Base-by-base conservation (phyloP, 306 rosid genomes). In the Acacia crassicarpa region DNA sequence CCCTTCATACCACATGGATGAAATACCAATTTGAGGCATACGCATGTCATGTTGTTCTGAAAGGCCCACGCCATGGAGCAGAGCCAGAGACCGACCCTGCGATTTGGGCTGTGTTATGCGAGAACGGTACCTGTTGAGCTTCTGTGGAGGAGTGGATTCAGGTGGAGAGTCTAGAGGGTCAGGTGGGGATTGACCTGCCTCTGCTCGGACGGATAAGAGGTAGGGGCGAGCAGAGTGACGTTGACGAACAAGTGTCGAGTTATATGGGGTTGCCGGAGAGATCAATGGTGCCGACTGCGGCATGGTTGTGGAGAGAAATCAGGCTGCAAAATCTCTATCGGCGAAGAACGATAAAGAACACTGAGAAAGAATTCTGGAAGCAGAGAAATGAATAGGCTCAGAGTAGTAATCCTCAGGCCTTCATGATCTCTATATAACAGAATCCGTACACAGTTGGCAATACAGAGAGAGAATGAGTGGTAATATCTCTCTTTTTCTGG, bases 1-100 rank as follows among this genome's bases (percentile, higher is more conserved):
- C 0, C 99, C 99, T 65, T 95, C 98, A 79, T 95, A 95, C 98
- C 97, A 95, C 0, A 93, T 96, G 2, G 97, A 91, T 25, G 98
- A 95, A 9, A 95, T 89, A 0, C 98, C 98, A 6, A 95, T 80
- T 75, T 93, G 94, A 27, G 99, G 95, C 80, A 92, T 95, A 3
- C 10, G 19, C 85, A 93, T 25, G 88, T 95, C 98, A 0, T n/a
- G n/a, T n/a, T 86, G 92, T 1, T 92, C 92, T 53, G 99, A 91
- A 43, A 93, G 94, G 0, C 99, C 99, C 0, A 93, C 97, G 46
- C 99, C 99, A 45, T 88, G 82, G n/a, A 95, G 98, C 30, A 95
- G 85, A 14, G 99, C 98, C 88, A 93, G 98, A 10, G 99, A 90
- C 22, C 80, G 97, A 1, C 98, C 98, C 61, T 93, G 97, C 1